These are phyloP conservation scores for Suillus bovinus DNA, from an alignment of 768 basidiomycete species.

Conservation along the genomic window DNA sequence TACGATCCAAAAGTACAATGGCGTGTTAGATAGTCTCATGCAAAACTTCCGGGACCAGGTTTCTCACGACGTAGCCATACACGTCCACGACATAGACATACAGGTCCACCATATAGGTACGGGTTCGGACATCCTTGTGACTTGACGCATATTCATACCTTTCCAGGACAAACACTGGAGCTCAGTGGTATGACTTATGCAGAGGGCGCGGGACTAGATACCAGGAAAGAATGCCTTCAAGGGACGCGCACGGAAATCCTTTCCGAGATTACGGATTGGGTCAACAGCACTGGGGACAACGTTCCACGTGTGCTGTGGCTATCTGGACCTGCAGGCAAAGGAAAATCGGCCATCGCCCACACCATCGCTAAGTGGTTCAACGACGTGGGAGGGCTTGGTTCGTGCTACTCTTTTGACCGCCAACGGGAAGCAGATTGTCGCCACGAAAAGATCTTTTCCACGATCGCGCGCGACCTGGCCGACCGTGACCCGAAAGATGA, in stretches of 20 bases:
- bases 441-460: neutral
- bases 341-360: slow-evolving; percentile 15
- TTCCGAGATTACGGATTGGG: too few relatives aligned
- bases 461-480: slow-evolving; percentile 11
- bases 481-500: slow-evolving; percentile 10
- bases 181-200: too few relatives aligned
- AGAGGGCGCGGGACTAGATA: too few relatives aligned
- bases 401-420: slow-evolving; percentile 25
- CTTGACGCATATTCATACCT: neutral
- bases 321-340: slow-evolving; percentile 14
- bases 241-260: too few relatives aligned
- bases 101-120: neutral
- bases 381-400: slow-evolving; percentile 13
- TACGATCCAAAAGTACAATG: neutral
- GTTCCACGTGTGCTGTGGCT: neutral
- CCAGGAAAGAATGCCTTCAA: too few relatives aligned
- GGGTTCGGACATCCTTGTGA: neutral
- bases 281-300: neutral
- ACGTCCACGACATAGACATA: neutral
- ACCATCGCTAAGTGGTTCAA: slow-evolving; percentile 11
- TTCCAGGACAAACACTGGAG: neutral
- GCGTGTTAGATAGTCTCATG: neutral
- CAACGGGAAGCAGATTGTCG: neutral
- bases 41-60: neutral
- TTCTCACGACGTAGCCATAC: neutral